Percentiles rank a stretch among this genome's conserved stretches.
These are phyloP conservation scores for Pyrenophora teres DNA, from an alignment of 2,329 filamentous ascomycete species.

Conservation along the genomic window DNA sequence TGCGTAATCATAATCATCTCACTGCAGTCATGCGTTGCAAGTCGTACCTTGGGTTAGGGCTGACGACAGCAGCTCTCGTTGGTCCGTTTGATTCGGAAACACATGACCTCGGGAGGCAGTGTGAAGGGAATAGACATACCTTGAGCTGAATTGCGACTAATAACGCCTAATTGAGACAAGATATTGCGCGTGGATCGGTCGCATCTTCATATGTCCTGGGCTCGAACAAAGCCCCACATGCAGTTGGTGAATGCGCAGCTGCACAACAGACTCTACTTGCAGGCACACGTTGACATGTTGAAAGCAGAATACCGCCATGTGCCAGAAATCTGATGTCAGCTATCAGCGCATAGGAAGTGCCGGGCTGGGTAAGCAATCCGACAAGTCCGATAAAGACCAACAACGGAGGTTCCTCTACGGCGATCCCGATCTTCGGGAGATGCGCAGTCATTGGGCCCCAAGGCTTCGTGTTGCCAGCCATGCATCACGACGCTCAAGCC, in stretches of 20 bases:
- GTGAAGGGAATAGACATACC: no score
- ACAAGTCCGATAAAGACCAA: not conserved
- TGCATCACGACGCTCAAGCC: not conserved
- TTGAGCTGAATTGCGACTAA: no score
- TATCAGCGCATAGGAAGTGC: no score
- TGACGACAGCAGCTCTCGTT: not conserved
- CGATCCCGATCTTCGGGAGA: no score
- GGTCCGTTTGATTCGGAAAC: no score
- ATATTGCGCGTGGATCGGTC: conserved; percentile 15
- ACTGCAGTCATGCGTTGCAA: not conserved
- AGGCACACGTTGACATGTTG: no score
- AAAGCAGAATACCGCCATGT: no score
- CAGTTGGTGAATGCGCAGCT: not conserved
- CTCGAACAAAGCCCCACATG: conserved; percentile 4
- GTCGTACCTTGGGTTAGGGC: not conserved
- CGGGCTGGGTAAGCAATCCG: not conserved
- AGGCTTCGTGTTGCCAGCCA: not conserved
- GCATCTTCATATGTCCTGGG: conserved; percentile 8
- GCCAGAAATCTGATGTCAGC: no score
- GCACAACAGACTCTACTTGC: not conserved
- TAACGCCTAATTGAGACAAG: conserved; percentile 7
- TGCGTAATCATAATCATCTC: no score
- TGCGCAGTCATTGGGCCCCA: no score
- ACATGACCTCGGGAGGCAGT: no score
- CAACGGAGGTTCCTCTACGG: no score